A percentile compares a stretch with the other conserved stretches of the same genome.
Conservation (phyloP, 805 yeast genomes). For the Hanseniaspora nectarophila region DNA sequence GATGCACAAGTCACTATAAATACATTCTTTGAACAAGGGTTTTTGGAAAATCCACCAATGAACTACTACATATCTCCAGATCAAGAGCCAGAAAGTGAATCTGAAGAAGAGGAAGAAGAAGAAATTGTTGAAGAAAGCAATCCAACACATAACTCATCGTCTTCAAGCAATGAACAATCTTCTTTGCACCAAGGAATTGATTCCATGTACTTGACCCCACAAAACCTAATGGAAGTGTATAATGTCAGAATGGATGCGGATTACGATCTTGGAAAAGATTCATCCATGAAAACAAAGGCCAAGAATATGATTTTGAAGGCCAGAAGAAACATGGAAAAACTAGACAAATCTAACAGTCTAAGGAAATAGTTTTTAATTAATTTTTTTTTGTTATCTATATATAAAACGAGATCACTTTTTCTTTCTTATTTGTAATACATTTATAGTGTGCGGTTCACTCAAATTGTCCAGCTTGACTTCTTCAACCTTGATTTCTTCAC, state of each 20-base stretch:
- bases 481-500: neutral
- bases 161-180: neutral
- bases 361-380: neutral
- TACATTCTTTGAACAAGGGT: constrained; percentile 48
- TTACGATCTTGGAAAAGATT: constrained; percentile 17
- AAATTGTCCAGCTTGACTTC: neutral
- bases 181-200: constrained; percentile 19
- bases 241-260: constrained; percentile 21
- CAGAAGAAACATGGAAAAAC: constrained; percentile 41
- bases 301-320: constrained; percentile 46
- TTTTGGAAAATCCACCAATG: constrained; percentile 47
- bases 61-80: constrained; percentile 19
- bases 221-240: constrained; percentile 24
- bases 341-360: constrained; percentile 2
- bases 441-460: constrained; percentile 12
- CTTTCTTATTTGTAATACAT: constrained; percentile 17
- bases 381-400: neutral
- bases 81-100: neutral
- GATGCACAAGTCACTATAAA: constrained; percentile 74
- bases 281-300: constrained; percentile 24
- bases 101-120: constrained; percentile 6
- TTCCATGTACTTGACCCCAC: constrained; percentile 25
- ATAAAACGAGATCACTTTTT: constrained; percentile 11
- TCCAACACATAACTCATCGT: too few relatives aligned
- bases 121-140: neutral